Base-by-base conservation (phyloP, 208 protist genomes). In the Histomonas meleagridis region DNA sequence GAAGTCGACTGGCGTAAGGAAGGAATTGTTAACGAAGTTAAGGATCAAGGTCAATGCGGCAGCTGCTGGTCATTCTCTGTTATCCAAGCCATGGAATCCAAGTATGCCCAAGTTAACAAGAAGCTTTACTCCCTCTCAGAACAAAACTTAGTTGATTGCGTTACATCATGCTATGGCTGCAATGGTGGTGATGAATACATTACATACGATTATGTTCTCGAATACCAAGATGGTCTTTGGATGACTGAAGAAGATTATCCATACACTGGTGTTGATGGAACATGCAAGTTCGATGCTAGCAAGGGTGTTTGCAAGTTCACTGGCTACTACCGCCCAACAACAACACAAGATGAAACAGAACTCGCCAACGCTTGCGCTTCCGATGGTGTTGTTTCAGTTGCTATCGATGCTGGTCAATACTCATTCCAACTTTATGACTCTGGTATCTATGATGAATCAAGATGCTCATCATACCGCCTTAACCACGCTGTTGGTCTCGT, bases 11-110 rank as follows among this genome's bases (percentile, higher is more conserved):
- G 95, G 93, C 70, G 95, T 38, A 48, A 94, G 14, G 70, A 93
- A 60, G 92, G 91, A 5, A 92, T 93, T 53, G 94, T 96, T 7
- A 95, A 92, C 26, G 92, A 69, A 65, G 90, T 94, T 4, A 95
- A 95, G 91, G 91, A 96, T 86, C 95, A 96, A 92, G 93, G 91
- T 69, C 92, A 93, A 18, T 96, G 95, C 93, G 95, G 95, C 38
- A 94, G 92, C 21, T 95, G 94, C 92, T 95, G 94, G 95, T 92
- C 94, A 23, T 93, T 94, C 70, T 48, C 32, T 35, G 38, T 49
- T 93, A 94, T 69, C 93, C 91, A 35, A 94, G 94, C 81, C 94
- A 92, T 94, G 92, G 92, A n/a, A 57, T 91, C 86, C 46, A 14
- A 46, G 40, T 79, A 35, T 23, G 70, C 70, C 49, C 40, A 49